Evolutionary conservation across 805 yeast genomes (phyloP), one percentile per base, ranked within the genome.

Genomic region (Blastobotrys parvus): DNA sequence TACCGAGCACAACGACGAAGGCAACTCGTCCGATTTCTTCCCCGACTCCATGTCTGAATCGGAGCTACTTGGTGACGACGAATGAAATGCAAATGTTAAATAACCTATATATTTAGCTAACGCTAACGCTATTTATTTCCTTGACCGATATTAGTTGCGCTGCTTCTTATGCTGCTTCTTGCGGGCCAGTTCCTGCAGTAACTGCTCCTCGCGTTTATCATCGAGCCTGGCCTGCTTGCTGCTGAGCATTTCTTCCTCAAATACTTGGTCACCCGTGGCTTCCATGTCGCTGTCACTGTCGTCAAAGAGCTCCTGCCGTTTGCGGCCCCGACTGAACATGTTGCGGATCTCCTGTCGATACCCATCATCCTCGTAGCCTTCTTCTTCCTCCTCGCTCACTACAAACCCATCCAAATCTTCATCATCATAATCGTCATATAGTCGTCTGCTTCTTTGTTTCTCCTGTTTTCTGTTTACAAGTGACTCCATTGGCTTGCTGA

Each of bases 271-370:
- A 21, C 96, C 97, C 1, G 92, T 82, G 2, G 96, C 96, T 58
- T 90, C 97, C 97, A 92, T 90, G 55, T 85, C 65, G 32, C 65
- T 73, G 19, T 69, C 68, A 21, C 53, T 55, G 25, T 73, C 74
- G 43, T 74, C 77, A n/a, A n/a, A n/a, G n/a, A n/a, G n/a, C 41
- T 70, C 66, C 30, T 63, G 62, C 21, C 66, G 67, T 43, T 71
- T 68, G 45, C 70, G 71, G 3, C 88, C 86, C 45, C 75, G 70
- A 56, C 78, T 80, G 61, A 89, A 83, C 62, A 90, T 73, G 16
- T 79, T 75, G 96, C 96, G 87, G 38, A 90, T 89, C 60, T 88
- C 95, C 49, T 83, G 88, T 35, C 90, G 66, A 51, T 83, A 84
- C 2, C 78, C 87, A 3, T 58, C 61, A 4, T 61, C 68, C 8